Evolutionary conservation across 108 stramenopile genomes (phyloP).

Genomic region (Pseudonitzschia pungens): DNA sequence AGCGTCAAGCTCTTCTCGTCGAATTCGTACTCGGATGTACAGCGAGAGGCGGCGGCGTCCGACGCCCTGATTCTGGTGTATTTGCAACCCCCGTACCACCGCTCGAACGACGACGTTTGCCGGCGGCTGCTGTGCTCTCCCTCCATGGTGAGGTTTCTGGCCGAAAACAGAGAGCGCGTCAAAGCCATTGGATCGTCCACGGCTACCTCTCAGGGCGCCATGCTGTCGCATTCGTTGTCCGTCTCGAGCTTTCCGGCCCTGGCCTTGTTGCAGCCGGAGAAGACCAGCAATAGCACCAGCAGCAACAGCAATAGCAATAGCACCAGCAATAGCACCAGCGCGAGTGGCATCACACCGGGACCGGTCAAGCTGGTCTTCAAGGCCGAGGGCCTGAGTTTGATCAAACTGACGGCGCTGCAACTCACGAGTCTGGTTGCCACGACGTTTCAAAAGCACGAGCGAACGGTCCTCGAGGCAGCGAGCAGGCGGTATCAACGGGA

Average conservation of each 20-base stretch:
- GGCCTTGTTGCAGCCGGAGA: slow-evolving; percentile 62
- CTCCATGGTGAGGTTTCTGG: slow-evolving; percentile 49
- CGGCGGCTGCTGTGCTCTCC: slow-evolving; percentile 25
- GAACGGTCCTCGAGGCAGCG: slow-evolving; percentile 43
- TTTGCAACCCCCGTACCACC: slow-evolving; percentile 75
- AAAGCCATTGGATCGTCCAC: slow-evolving; percentile 61
- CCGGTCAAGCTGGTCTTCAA: slow-evolving; percentile 60
- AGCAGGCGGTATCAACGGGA: slow-evolving; percentile 61
- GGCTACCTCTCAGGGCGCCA: slow-evolving; percentile 73
- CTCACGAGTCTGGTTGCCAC: slow-evolving; percentile 47
- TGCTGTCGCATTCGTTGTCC: slow-evolving; percentile 53
- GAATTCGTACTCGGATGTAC: slow-evolving; percentile 49
- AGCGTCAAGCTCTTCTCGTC: slow-evolving; percentile 18
- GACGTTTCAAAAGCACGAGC: slow-evolving; percentile 51
- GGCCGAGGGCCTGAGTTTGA: slow-evolving; percentile 56
- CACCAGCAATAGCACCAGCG: neutral
- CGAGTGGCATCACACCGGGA: neutral
- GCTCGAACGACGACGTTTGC: slow-evolving; percentile 32
- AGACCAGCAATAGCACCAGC: slow-evolving; percentile 9
- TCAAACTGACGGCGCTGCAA: slow-evolving; percentile 37
- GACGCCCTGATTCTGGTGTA: slow-evolving; percentile 60
- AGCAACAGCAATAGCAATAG: neutral
- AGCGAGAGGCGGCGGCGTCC: slow-evolving; percentile 47
- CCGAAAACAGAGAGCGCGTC: slow-evolving; percentile 40
- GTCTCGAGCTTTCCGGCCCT: slow-evolving; percentile 66